These are phyloP conservation scores for Xylaria castorea DNA, from an alignment of 495 filamentous ascomycete genomes.

Conservation along the genomic window DNA sequence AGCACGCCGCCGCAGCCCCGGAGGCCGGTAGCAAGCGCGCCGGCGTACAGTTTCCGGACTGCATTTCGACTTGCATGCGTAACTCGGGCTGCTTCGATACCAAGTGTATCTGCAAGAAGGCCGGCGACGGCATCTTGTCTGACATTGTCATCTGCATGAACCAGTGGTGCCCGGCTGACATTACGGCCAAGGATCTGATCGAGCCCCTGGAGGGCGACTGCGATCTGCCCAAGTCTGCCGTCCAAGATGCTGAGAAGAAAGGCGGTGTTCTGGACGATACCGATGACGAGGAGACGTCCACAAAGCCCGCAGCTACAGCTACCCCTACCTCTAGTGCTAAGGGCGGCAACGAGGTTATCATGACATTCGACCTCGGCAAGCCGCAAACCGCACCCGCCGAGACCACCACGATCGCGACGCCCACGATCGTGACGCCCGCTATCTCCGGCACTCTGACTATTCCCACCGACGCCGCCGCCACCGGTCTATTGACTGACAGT, in stretches of 20 bases:
- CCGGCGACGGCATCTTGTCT: slow-evolving; percentile 40
- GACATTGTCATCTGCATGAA: slow-evolving; percentile 47
- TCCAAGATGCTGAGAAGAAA: slow-evolving; percentile 33
- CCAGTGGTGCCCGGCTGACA: slow-evolving; percentile 40
- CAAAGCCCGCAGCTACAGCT: slow-evolving; percentile 24
- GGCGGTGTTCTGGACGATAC: slow-evolving; percentile 30
- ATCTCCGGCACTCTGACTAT: slow-evolving; percentile 18
- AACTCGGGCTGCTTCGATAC: slow-evolving; percentile 43
- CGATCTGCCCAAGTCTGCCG: slow-evolving; percentile 35
- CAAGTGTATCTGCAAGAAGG: slow-evolving; percentile 46
- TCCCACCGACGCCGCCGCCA: slow-evolving; percentile 16
- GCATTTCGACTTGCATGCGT: slow-evolving; percentile 45
- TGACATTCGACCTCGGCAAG: slow-evolving; percentile 20
- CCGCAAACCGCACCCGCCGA: slow-evolving; percentile 10
- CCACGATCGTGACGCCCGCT: slow-evolving; percentile 18
- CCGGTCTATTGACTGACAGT: slow-evolving; percentile 25
- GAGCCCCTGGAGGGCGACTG: slow-evolving; percentile 40
- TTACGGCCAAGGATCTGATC: slow-evolving; percentile 39
- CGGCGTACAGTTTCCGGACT: slow-evolving; percentile 30
- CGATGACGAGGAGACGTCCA: slow-evolving; percentile 15
- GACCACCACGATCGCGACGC: background rate
- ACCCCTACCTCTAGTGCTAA: slow-evolving; percentile 1
- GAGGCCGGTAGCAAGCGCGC: slow-evolving; percentile 30
- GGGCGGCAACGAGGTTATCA: slow-evolving; percentile 7
- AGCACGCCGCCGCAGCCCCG: slow-evolving; percentile 28